Percentiles rank a stretch among this genome's conserved stretches.
Conservation (phyloP, 2,329 filamentous ascomycete genomes). For the Grosmannia clavigera region DNA sequence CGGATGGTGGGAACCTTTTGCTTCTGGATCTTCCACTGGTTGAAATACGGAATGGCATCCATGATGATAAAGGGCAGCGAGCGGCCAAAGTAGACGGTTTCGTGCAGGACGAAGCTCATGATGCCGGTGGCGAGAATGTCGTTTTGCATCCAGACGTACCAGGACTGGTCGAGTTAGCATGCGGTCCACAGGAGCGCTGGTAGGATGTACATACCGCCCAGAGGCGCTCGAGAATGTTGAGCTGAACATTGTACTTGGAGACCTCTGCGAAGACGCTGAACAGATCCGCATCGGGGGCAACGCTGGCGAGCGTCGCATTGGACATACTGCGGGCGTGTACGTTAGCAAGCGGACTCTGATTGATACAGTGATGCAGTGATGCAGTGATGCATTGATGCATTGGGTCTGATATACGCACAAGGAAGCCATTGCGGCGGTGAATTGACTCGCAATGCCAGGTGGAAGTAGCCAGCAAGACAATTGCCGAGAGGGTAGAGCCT, state of each 20-base stretch:
- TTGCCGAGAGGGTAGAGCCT: neutral
- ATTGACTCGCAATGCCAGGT: neutral
- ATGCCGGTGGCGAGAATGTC: constrained; percentile 93
- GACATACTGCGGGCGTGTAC: neutral
- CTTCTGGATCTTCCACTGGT: constrained; percentile 88
- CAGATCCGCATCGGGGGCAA: constrained; percentile 29
- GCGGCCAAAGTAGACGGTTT: constrained; percentile 87
- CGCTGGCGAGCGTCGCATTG: constrained; percentile 8
- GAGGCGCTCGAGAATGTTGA: constrained; percentile 76
- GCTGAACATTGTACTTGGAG: constrained; percentile 64
- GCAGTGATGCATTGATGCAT: too few species aligned
- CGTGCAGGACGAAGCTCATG: constrained; percentile 94
- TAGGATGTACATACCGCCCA: constrained; percentile 59
- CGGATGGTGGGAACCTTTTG: constrained; percentile 81
- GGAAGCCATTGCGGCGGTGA: neutral
- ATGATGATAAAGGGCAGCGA: constrained; percentile 86
- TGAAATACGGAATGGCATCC: constrained; percentile 75
- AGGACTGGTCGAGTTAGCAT: constrained; percentile 38
- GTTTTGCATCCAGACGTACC: constrained; percentile 98
- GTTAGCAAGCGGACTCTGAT: neutral
- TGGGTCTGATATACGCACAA: neutral
- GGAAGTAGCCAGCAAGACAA: neutral
- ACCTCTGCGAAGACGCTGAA: constrained; percentile 50
- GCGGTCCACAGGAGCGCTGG: neutral
- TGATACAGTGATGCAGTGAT: too few species aligned